Percentiles rank a stretch among this genome's conserved stretches.
phyloP scores from a whole-genome alignment of 352 stramenopile species.

The Salisapilia sapeloensis region DNA sequence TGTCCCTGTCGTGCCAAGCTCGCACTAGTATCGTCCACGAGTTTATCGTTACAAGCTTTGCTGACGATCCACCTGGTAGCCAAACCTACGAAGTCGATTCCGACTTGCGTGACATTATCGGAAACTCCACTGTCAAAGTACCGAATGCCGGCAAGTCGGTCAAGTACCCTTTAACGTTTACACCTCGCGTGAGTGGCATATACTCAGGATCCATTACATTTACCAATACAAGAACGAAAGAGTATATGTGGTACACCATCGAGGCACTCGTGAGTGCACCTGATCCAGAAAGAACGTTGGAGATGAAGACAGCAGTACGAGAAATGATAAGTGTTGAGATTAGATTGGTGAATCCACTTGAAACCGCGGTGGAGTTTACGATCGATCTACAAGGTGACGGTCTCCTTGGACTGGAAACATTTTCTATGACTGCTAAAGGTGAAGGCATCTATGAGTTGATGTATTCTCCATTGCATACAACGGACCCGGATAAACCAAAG shows the following conservation, averaged over 20 bases:
- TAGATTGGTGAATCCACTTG: constrained; percentile 77
- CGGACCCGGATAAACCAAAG: constrained; percentile 18
- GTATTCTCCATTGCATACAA: constrained; percentile 77
- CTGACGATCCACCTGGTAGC: constrained; percentile 12
- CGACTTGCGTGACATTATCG: constrained; percentile 82
- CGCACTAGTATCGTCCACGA: constrained; percentile 61
- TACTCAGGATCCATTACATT: constrained; percentile 91
- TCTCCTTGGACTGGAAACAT: constrained; percentile 57
- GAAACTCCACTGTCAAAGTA: constrained; percentile 31
- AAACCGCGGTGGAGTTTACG: constrained; percentile 66
- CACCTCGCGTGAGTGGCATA: constrained; percentile 74
- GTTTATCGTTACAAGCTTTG: constrained; percentile 60
- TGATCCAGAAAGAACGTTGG: constrained; percentile 59
- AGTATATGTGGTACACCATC: constrained; percentile 89
- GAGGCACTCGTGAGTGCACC: constrained; percentile 69
- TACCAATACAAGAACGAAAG: constrained; percentile 53
- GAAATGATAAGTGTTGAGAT: constrained; percentile 82
- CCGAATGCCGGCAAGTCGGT: constrained; percentile 7
- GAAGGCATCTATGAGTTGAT: constrained; percentile 82
- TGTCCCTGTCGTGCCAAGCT: constrained; percentile 73
- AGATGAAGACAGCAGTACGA: constrained; percentile 70
- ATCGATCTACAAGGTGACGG: constrained; percentile 77
- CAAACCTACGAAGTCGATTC: constrained; percentile 80
- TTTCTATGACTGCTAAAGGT: constrained; percentile 51
- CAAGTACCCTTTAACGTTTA: constrained; percentile 77